A percentile compares a stretch with the other conserved stretches of the same genome.
These are phyloP conservation scores for Leishmania lainsoni DNA, from an alignment of 208 protist species.

Conservation along the genomic window DNA sequence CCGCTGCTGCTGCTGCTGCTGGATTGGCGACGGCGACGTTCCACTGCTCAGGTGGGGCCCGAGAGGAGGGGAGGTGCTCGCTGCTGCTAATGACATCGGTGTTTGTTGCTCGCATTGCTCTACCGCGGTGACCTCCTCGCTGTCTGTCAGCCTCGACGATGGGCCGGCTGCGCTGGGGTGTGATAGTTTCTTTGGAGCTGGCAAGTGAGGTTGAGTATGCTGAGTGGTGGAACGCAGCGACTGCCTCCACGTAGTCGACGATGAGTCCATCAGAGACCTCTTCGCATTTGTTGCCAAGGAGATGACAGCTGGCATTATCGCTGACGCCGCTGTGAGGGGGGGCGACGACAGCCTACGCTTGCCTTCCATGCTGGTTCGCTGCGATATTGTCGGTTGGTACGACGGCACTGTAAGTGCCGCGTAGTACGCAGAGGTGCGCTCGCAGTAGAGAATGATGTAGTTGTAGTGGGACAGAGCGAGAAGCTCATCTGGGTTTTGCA, in stretches of 20 bases:
- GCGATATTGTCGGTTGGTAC: constrained; percentile 12
- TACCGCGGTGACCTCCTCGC: constrained; percentile 1
- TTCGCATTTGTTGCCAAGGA: neutral
- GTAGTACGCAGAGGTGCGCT: constrained; percentile 35
- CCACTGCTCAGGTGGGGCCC: neutral
- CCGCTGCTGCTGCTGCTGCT: constrained; percentile 1
- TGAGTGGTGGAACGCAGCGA: neutral
- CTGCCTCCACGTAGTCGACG: neutral
- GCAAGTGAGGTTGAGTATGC: neutral
- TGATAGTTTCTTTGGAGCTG: neutral
- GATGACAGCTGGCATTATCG: neutral
- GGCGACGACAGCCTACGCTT: neutral
- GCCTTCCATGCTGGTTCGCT: neutral
- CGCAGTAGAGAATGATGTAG: constrained; percentile 33
- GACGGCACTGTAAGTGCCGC: constrained; percentile 26
- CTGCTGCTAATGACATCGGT: neutral
- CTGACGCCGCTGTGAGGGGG: neutral
- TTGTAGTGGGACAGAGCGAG: constrained; percentile 15
- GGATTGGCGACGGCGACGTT: neutral
- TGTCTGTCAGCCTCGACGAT: constrained; percentile 3
- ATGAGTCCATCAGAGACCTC: neutral
- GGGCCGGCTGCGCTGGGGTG: constrained; percentile 2
- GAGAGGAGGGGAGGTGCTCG: neutral
- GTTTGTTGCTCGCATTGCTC: neutral
- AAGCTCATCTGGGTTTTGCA: constrained; percentile 23